These are phyloP conservation scores for Neurospora sp. DNA, from an alignment of 495 filamentous ascomycete species.

Conservation along the genomic window DNA sequence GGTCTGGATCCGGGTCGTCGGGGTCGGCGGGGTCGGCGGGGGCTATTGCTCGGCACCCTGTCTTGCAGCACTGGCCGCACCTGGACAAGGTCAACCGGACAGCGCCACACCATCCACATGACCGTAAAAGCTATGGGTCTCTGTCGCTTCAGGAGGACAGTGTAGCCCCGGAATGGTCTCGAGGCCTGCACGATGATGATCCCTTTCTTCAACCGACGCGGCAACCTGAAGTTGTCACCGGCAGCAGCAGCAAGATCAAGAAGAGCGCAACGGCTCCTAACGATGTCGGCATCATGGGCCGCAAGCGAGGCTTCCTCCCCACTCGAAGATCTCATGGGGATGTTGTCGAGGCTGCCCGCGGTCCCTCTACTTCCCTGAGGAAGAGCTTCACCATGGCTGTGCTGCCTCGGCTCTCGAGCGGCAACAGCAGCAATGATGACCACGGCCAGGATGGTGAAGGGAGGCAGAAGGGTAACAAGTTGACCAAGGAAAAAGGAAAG, in stretches of 20 bases:
- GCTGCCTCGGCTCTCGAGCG: not conserved
- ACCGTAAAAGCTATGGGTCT: not conserved
- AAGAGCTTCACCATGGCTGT: not conserved
- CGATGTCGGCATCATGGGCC: not conserved
- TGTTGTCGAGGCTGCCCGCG: not conserved
- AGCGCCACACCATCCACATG: not conserved
- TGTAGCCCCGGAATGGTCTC: not conserved
- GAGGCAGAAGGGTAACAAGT: not conserved
- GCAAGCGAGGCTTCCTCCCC: not conserved
- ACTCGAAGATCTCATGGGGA: not conserved
- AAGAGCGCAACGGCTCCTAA: not conserved
- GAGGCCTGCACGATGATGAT: not conserved
- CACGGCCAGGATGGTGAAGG: conserved; percentile 7
- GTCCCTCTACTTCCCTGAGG: not conserved
- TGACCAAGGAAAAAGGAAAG: conserved; percentile 3
- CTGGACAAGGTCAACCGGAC: not conserved
- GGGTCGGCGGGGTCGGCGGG: not conserved
- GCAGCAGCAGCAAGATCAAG: not conserved
- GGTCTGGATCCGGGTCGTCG: not conserved
- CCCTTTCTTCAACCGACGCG: not conserved
- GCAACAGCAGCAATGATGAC: not conserved
- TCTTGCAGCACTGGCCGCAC: not conserved
- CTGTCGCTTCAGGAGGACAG: not conserved
- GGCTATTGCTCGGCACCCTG: not conserved
- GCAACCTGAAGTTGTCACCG: not conserved